phyloP scores from a whole-genome alignment of 1,284 basidiomycete genomes.

The Trichosporon asahii region DNA sequence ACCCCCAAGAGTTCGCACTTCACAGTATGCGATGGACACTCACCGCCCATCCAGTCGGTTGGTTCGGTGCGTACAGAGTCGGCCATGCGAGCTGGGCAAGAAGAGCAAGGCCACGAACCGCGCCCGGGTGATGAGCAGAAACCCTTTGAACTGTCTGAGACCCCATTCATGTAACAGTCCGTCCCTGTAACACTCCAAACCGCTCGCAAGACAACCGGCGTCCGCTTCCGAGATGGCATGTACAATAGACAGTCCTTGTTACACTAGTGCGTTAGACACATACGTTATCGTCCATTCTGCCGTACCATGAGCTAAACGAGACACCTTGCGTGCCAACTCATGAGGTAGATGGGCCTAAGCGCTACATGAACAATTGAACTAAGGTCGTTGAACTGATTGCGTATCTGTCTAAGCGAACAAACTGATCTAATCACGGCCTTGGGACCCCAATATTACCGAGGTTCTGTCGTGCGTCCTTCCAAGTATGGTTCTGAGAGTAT shows the following conservation, averaged over 20 bases:
- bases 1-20: background rate
- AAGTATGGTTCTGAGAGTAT: too few species aligned
- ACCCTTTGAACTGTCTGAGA: background rate
- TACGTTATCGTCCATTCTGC: background rate
- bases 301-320: background rate
- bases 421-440: background rate
- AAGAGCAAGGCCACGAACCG: background rate
- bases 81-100: too few species aligned
- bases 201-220: background rate
- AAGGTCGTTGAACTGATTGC: background rate
- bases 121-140: background rate
- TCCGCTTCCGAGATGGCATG: background rate
- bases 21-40: too few species aligned
- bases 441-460: background rate
- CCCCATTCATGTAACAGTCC: background rate
- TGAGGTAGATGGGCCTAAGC: background rate
- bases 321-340: background rate
- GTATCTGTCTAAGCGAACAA: background rate
- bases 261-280: background rate
- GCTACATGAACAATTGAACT: background rate
- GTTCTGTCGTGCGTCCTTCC: background rate
- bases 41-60: too few species aligned
- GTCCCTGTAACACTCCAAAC: background rate
- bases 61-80: too few species aligned
- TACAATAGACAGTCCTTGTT: background rate